Evolutionary conservation across 768 basidiomycete genomes (phyloP), one percentile per base, ranked within the genome.

Genomic region (Leccinum obscurum): DNA sequence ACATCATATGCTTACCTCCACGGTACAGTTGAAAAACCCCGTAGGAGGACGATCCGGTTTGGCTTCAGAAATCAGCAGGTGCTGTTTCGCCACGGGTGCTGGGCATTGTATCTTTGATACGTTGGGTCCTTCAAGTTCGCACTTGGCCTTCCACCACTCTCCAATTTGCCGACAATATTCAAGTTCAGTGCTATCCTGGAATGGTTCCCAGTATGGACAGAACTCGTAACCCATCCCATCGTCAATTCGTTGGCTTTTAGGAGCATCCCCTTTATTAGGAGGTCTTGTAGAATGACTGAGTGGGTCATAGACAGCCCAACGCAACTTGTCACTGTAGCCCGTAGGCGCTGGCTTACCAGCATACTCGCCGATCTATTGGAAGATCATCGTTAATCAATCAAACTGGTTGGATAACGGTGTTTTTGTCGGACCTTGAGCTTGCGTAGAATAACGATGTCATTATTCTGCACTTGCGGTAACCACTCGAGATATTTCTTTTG

Each of bases 1-100:
- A 28, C 26, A 28, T 17, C 11, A 32, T 34, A 41, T 48, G n/a
- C 76, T 64, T 62, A 87, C 87, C 78, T 88, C 83, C 15, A 85
- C 77, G 0, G 84, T 86, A 52, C 86, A 87, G 57, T 88, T 78
- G 68, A 88, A 87, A 68, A 80, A 88, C 1, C 83, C 83, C 22
- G 61, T 54, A 2, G 83, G 82, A 11, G 70, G 70, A 20, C 74
- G 72, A 52, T 77, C 66, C 1, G 84, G 83, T 9, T 76, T 76
- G 13, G 77, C 78, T 49, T 86, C 82, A n/a, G 77, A 77, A 57
- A 87, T 75, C 17, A 86, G 70, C 26, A 77, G 72, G 62, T 86
- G 86, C 48, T 71, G 67, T 52, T 81, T 77, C 39, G 3, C 0
- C 39, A 55, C 52, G 49, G 24, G 20, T 7, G 3, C 32, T 22